Conservation (phyloP, 805 yeast species). For the Ogataea corticis region DNA sequence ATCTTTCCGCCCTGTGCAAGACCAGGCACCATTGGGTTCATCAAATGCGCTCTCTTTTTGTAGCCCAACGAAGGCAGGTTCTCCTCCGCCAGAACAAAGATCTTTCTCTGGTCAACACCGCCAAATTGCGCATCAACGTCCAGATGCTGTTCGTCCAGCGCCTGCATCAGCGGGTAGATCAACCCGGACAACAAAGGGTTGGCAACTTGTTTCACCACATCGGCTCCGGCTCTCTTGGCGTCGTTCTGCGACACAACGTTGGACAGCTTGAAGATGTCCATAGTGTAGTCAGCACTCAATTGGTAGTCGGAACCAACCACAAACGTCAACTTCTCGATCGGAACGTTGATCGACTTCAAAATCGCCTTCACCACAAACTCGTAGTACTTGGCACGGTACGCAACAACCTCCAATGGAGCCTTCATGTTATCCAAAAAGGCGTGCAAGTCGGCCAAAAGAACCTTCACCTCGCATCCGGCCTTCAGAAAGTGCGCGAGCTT, state of each 20-base stretch:
- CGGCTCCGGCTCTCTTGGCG: slow-evolving; percentile 99
- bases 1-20: slow-evolving; percentile 95
- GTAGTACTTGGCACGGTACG: slow-evolving; percentile 87
- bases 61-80: slow-evolving; percentile 83
- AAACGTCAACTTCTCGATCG: slow-evolving; percentile 83
- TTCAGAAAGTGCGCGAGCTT: slow-evolving; percentile 90
- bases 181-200: slow-evolving; percentile 92
- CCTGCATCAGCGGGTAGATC: slow-evolving; percentile 98
- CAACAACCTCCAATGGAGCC: slow-evolving; percentile 91
- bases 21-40: slow-evolving; percentile 99
- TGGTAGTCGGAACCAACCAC: slow-evolving; percentile 92
- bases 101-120: slow-evolving; percentile 98
- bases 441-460: slow-evolving; percentile 91
- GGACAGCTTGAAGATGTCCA: slow-evolving; percentile 86
- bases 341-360: slow-evolving; percentile 82
- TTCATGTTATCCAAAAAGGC: slow-evolving; percentile 98
- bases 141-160: slow-evolving; percentile 89
- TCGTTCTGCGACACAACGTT: slow-evolving; percentile 90
- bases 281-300: slow-evolving; percentile 68
- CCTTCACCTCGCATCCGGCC: slow-evolving; percentile 95
- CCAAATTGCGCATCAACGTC: slow-evolving; percentile 94
- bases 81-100: slow-evolving; percentile 95
- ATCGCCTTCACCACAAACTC: slow-evolving; percentile 82
- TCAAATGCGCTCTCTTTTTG: slow-evolving; percentile 96
- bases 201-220: slow-evolving; percentile 95